phyloP scores from a whole-genome alignment of 257 asterid species.

The Pogostemon cablin region DNA sequence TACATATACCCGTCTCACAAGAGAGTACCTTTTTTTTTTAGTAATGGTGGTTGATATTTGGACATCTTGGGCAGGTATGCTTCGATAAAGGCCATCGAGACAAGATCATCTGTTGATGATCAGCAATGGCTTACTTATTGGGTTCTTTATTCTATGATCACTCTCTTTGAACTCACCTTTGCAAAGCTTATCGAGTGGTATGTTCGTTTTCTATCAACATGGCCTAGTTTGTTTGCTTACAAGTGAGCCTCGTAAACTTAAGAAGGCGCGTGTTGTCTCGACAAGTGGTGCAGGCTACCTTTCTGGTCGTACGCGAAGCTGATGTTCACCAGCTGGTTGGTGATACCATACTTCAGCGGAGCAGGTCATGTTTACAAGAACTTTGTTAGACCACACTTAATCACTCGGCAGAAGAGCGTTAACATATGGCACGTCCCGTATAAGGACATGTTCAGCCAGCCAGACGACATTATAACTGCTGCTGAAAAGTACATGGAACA shows the following conservation, averaged over 20 bases:
- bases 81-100: slow-evolving; percentile 84
- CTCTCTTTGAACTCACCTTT: slow-evolving; percentile 90
- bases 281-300: slow-evolving; percentile 57
- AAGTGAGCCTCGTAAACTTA: neutral
- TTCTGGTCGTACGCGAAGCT: slow-evolving; percentile 87
- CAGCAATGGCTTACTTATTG: slow-evolving; percentile 98
- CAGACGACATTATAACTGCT: slow-evolving; percentile 73
- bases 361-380: slow-evolving; percentile 84
- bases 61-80: slow-evolving; percentile 63
- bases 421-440: slow-evolving; percentile 79
- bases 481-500: slow-evolving; percentile 77
- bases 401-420: slow-evolving; percentile 57
- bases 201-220: neutral
- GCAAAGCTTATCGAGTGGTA: slow-evolving; percentile 73
- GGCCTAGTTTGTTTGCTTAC: neutral
- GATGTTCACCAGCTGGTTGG: slow-evolving; percentile 90
- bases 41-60: slow-evolving; percentile 11
- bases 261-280: neutral
- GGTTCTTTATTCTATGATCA: slow-evolving; percentile 91
- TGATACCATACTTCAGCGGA: slow-evolving; percentile 90
- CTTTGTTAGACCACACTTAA: slow-evolving; percentile 71
- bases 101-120: slow-evolving; percentile 72
- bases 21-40: too few species aligned
- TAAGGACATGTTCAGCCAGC: slow-evolving; percentile 61
- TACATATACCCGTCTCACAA: too few species aligned